A percentile compares a stretch with the other conserved stretches of the same genome.
Conservation (phyloP, 495 filamentous ascomycete species). For the Penicillium cosmopolitanum region DNA sequence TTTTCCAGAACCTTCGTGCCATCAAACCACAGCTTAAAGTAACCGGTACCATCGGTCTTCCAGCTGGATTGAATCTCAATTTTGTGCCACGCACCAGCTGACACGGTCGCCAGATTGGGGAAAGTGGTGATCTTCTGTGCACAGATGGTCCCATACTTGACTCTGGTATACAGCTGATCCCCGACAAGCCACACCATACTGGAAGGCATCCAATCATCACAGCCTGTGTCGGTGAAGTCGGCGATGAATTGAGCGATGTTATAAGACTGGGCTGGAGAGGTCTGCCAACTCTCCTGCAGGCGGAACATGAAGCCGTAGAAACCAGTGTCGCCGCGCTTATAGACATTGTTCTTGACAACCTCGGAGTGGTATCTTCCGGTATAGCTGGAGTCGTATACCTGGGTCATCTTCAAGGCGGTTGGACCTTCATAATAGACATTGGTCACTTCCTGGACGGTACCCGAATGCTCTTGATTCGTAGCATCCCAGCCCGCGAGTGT, state of each 20-base stretch:
- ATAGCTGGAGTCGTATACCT: conserved; percentile 52
- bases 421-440: conserved; percentile 48
- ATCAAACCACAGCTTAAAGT: conserved; percentile 55
- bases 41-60: conserved; percentile 50
- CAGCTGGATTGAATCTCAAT: conserved; percentile 54
- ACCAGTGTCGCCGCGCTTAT: conserved; percentile 51
- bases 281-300: conserved; percentile 54
- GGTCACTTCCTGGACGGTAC: conserved; percentile 51
- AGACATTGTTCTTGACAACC: conserved; percentile 48
- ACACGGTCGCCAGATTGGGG: conserved; percentile 40
- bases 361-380: conserved; percentile 61
- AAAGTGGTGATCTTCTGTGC: conserved; percentile 37
- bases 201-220: conserved; percentile 57
- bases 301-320: conserved; percentile 62
- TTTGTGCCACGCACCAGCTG: conserved; percentile 53
- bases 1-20: conserved; percentile 50
- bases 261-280: conserved; percentile 49
- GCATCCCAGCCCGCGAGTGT: conserved; percentile 52
- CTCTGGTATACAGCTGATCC: conserved; percentile 48
- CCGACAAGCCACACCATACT: conserved; percentile 57
- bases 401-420: conserved; percentile 56
- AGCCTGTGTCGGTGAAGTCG: conserved; percentile 50
- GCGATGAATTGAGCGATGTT: conserved; percentile 62
- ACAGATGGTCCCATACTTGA: conserved; percentile 51
- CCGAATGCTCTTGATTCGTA: conserved; percentile 46